Conservation (phyloP, 192 early-diverging fungal species). For the Glomus cerebriforme region DNA sequence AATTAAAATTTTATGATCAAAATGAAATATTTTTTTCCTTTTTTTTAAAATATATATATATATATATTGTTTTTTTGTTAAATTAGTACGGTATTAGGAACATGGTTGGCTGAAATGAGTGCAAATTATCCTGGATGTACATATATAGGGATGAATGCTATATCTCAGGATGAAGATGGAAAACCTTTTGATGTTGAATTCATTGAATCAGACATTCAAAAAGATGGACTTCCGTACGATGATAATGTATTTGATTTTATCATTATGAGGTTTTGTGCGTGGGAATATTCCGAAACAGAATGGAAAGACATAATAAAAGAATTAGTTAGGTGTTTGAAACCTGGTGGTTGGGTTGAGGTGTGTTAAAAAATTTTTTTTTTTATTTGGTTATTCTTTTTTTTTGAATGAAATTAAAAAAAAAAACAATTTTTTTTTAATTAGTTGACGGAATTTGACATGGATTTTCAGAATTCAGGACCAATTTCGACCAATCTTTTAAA, state of each 20-base stretch:
- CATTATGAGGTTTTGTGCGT: not conserved
- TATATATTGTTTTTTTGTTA: too few relatives aligned
- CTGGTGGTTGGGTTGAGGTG: conserved; percentile 18
- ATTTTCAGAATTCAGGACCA: not conserved
- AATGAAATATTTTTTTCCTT: not conserved
- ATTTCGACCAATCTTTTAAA: not conserved
- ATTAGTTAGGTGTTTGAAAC: conserved; percentile 2
- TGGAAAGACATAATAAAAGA: not conserved
- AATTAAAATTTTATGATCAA: not conserved
- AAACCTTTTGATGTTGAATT: conserved; percentile 13
- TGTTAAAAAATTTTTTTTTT: not conserved
- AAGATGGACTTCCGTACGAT: not conserved
- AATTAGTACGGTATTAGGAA: not conserved
- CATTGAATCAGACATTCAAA: not conserved
- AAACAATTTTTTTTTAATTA: not conserved
- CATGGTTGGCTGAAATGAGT: not conserved
- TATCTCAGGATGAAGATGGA: not conserved
- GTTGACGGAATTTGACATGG: not conserved
- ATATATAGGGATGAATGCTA: not conserved
- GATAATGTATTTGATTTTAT: conserved; percentile 19
- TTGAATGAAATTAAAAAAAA: not conserved
- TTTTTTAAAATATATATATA: not conserved
- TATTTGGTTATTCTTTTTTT: too few relatives aligned
- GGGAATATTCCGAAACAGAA: not conserved
- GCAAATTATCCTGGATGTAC: not conserved